A percentile compares a stretch with the other conserved stretches of the same genome.
Conservation (phyloP, 805 yeast genomes). For the Blastobotrys americana region DNA sequence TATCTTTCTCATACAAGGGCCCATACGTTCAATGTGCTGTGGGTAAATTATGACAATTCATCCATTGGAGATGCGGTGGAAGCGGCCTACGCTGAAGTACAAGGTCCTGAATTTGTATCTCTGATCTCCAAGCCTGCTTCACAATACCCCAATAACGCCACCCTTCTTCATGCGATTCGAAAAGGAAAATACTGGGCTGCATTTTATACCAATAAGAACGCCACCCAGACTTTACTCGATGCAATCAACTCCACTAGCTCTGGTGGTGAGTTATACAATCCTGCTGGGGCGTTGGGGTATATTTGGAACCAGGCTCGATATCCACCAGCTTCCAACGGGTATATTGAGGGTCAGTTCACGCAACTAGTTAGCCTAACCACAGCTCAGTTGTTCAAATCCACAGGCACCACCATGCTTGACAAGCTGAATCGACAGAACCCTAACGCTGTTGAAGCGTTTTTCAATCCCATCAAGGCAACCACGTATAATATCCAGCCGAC, state of each 20-base stretch:
- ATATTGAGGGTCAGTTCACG: constrained; percentile 1
- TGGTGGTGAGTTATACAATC: constrained; percentile 2
- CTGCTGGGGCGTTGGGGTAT: constrained; percentile 6
- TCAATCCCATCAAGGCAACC: constrained; percentile 5
- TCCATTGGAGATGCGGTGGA: constrained; percentile 7
- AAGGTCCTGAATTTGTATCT: constrained; percentile 7
- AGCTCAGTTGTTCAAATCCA: neutral
- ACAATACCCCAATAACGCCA: neutral
- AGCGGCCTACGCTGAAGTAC: constrained; percentile 7
- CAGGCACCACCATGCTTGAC: constrained; percentile 2
- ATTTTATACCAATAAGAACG: constrained; percentile 5
- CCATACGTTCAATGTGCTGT: constrained; percentile 8
- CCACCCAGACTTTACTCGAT: constrained; percentile 3
- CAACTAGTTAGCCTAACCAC: constrained; percentile 1
- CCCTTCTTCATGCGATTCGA: constrained; percentile 3
- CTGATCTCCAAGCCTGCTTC: constrained; percentile 1
- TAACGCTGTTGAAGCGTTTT: constrained; percentile 2
- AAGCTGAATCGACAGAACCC: constrained; percentile 2
- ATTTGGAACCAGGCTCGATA: constrained; percentile 12
- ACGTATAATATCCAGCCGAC: constrained; percentile 8
- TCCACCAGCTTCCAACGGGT: constrained; percentile 4
- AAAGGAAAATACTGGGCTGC: constrained; percentile 13
- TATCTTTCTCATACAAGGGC: constrained; percentile 2
- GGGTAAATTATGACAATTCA: constrained; percentile 9
- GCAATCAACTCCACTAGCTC: constrained; percentile 5